A percentile compares a stretch with the other conserved stretches of the same genome.
phyloP scores from a whole-genome alignment of 805 yeast genomes.

The Zygosaccharomyces kombuchaensis region DNA sequence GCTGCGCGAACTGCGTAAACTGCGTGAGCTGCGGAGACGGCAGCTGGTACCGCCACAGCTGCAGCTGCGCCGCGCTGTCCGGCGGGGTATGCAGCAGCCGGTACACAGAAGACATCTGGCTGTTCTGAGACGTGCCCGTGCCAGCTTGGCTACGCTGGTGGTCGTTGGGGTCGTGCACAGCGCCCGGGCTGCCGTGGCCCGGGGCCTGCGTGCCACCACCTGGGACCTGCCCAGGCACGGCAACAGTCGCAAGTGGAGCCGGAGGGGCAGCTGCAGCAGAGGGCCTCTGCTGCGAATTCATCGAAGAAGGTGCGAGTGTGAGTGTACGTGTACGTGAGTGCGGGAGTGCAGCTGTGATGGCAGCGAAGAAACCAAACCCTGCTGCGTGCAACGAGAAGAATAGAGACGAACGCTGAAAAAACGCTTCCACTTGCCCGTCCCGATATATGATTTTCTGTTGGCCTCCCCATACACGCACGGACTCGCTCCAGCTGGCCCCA shows the following conservation, averaged over 20 bases:
- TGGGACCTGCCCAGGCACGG: constrained; percentile 1
- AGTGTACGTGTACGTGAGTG: neutral
- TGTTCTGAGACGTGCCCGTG: neutral
- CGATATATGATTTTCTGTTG: too few relatives aligned
- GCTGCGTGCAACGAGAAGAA: neutral
- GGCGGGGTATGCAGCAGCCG: constrained; percentile 3
- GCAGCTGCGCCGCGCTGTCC: constrained; percentile 4
- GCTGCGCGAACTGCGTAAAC: neutral
- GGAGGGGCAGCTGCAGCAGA: constrained; percentile 2
- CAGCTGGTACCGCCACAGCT: constrained; percentile 5
- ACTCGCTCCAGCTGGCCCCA: neutral
- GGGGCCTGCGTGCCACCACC: neutral
- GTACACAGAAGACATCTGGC: constrained; percentile 3
- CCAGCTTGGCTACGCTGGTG: neutral
- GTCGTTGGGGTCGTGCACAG: neutral
- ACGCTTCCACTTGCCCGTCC: neutral
- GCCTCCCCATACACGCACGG: too few relatives aligned
- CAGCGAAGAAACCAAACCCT: too few relatives aligned
- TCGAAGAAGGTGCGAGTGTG: neutral
- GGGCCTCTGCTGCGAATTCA: constrained; percentile 6
- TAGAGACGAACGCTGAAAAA: neutral
- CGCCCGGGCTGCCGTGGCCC: neutral
- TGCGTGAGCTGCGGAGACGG: constrained; percentile 12
- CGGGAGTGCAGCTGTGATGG: neutral
- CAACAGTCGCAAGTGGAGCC: neutral